Base-by-base conservation (phyloP, 345 rosid species). In the Linum trigynum region DNA sequence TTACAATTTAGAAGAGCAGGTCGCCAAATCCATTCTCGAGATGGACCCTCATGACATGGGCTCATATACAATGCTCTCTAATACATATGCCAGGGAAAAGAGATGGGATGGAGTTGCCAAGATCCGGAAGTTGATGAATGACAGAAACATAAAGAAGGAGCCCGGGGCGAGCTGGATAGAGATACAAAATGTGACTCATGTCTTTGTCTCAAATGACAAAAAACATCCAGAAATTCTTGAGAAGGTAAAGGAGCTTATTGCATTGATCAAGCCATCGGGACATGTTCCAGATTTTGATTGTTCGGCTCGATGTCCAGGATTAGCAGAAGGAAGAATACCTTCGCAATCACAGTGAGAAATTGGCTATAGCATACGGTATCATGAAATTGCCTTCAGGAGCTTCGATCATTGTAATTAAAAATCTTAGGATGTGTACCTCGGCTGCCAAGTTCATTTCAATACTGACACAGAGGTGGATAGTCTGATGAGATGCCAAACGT, bases 81-180 rank as follows among this genome's bases (percentile, higher is more conserved):
- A 86, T 79, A 76, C 87, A 42, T 81, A 82, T 64, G 96, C 95
- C 62, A 86, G 83, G 73, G 78, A 76, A 65, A 84, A 72, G 65
- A 81, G 82, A 65, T 91, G 95, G 92, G 96, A 85, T 71, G 82
- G 75, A 55, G 98, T 86, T 58, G 82, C 73, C 3, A 72, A 64
- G 71, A 77, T 87, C n/a, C 82, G 89, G 58, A 80, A 83, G 65
- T 58, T 85, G 74, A 88, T 89, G 95, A 80, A 74, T 64, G 78
- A 78, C 1, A 83, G 77, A 63, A 74, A 75, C 9, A 76, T 89
- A 66, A 91, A 86, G 78, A 91, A 91, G 65, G 95, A 91, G 76
- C 95, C 95, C 57, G 96, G 98, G n/a, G 83, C 80, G 61, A 89
- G 95, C 78, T 91, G 95, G 95, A 83, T 83, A 67, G 83, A 85